Evolutionary conservation across 352 stramenopile species (phyloP).

Genomic region (Stramenopiles sp.): DNA sequence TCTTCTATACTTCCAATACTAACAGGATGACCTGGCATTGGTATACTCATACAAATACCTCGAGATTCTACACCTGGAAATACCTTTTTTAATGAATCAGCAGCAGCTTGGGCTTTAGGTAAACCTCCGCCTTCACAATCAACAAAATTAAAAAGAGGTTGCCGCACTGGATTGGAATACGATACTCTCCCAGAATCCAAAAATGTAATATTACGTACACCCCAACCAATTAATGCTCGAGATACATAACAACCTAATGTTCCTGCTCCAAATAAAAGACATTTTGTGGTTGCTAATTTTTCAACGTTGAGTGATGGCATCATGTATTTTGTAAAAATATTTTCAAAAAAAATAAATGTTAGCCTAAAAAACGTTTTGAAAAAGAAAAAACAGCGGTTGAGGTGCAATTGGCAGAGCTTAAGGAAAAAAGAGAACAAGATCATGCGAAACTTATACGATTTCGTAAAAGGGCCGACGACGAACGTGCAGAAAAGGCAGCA

Average conservation of each 20-base stretch:
- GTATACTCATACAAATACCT: conserved; percentile 65
- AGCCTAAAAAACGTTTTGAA: no score
- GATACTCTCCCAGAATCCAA: conserved; percentile 82
- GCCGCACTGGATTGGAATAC: conserved; percentile 86
- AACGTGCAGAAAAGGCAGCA: no score
- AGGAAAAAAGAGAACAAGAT: no score
- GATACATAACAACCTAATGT: conserved; percentile 89
- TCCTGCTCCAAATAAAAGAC: conserved; percentile 60
- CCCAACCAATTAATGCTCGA: conserved; percentile 70
- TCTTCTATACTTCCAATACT: no score
- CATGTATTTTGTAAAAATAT: no score
- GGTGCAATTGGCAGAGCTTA: no score
- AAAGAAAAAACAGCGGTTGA: no score
- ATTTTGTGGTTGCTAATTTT: conserved; percentile 44
- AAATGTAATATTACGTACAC: conserved; percentile 79
- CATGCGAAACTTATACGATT: no score
- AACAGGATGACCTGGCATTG: conserved; percentile 77
- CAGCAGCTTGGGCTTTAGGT: conserved; percentile 35
- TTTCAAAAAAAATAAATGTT: no score
- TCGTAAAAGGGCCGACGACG: no score
- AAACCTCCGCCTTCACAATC: conserved; percentile 35
- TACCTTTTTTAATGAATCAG: conserved; percentile 50
- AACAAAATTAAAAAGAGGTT: conserved; percentile 68
- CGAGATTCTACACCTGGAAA: conserved; percentile 47
- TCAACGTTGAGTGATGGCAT: conserved; percentile 65